Evolutionary conservation across 352 stramenopile genomes (phyloP).

Genomic region (Pilasporangium apinafurcum): DNA sequence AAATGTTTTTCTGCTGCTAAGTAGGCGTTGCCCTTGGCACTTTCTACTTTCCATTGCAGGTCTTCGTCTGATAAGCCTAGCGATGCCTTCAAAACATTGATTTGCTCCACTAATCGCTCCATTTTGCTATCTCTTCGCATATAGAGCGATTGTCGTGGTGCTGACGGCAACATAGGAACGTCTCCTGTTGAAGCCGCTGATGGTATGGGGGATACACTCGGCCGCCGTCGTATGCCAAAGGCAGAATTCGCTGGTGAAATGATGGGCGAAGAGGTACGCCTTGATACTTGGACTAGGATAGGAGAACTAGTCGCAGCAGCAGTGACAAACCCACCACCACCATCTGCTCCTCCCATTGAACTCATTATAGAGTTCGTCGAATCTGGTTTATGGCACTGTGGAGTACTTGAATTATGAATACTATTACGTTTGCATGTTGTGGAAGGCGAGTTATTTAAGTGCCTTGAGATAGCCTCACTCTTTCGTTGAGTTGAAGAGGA

Average conservation of each 20-base stretch:
- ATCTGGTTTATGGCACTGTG: too few relatives aligned
- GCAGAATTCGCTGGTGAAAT: constrained; percentile 16
- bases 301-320: too few relatives aligned
- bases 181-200: background rate
- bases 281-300: constrained; percentile 51
- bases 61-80: constrained; percentile 74
- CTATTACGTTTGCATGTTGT: too few relatives aligned
- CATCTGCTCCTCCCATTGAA: too few relatives aligned
- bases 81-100: constrained; percentile 66
- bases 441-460: too few relatives aligned
- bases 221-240: constrained; percentile 27
- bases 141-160: constrained; percentile 17
- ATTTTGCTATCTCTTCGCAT: constrained; percentile 48
- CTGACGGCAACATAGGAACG: background rate
- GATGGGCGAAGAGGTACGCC: constrained; percentile 48
- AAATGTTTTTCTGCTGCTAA: constrained; percentile 49
- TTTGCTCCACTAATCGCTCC: constrained; percentile 61
- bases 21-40: constrained; percentile 65
- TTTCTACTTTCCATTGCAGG: constrained; percentile 75
- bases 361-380: too few relatives aligned
- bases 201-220: constrained; percentile 50
- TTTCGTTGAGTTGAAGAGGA: too few relatives aligned
- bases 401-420: too few relatives aligned
- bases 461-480: too few relatives aligned
- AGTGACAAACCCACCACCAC: too few relatives aligned